Evolutionary conservation across 1,139 yeast species (phyloP).

Genomic region (Saccharomycopsis crataegensis): DNA sequence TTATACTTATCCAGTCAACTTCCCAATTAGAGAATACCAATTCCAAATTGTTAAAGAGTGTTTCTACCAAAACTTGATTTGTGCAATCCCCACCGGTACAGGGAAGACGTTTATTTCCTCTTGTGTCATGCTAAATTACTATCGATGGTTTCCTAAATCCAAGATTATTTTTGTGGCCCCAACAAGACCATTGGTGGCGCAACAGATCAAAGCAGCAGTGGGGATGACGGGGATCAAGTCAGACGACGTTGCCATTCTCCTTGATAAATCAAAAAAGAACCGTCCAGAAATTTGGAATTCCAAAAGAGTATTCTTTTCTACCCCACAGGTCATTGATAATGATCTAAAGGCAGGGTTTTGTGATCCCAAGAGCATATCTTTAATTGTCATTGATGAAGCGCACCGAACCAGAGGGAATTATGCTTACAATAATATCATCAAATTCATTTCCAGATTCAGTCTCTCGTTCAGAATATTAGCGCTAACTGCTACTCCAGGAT

Average conservation of each 20-base stretch:
- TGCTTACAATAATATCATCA: conserved; percentile 78
- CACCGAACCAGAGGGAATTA: conserved; percentile 89
- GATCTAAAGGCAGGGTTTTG: conserved; percentile 71
- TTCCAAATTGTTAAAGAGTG: conserved; percentile 69
- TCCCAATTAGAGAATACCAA: conserved; percentile 82
- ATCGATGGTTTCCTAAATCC: conserved; percentile 69
- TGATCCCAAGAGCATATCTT: conserved; percentile 65
- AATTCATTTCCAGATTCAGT: conserved; percentile 55
- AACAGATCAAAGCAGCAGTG: conserved; percentile 90
- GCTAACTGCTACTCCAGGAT: conserved; percentile 92
- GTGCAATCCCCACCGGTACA: conserved; percentile 94
- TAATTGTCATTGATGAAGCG: conserved; percentile 90
- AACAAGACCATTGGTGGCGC: conserved; percentile 94
- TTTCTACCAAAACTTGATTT: conserved; percentile 64
- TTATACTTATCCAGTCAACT: conserved; percentile 80
- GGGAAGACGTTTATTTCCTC: conserved; percentile 97
- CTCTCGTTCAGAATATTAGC: conserved; percentile 70
- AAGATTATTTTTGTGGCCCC: conserved; percentile 95
- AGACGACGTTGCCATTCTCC: conserved; percentile 67
- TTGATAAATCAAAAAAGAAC: conserved; percentile 61
- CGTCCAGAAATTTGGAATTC: conserved; percentile 69
- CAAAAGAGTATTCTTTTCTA: conserved; percentile 81
- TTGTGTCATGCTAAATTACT: conserved; percentile 85
- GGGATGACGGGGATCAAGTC: conserved; percentile 80
- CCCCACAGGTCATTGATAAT: conserved; percentile 94